phyloP scores from a whole-genome alignment of 768 basidiomycete genomes.

The Suillus hirtellus region DNA sequence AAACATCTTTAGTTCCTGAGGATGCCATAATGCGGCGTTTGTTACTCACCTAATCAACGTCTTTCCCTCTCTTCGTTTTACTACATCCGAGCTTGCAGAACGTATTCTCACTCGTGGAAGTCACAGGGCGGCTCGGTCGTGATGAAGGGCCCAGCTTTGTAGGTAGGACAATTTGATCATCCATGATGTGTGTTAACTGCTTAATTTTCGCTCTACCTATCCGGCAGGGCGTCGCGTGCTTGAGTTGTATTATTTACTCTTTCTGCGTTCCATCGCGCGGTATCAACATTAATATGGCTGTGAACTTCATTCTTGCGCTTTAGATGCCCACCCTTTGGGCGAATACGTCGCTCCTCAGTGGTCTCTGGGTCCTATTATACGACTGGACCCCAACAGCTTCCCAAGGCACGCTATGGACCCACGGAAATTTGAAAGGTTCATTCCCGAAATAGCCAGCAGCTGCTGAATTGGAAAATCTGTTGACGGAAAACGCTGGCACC shows the following conservation, averaged over 20 bases:
- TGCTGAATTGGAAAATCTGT: constrained; percentile 26
- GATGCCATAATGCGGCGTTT: constrained; percentile 28
- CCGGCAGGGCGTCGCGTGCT: constrained; percentile 70
- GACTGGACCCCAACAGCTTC: constrained; percentile 65
- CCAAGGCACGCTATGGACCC: constrained; percentile 30
- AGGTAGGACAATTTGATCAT: constrained; percentile 41
- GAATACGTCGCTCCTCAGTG: constrained; percentile 72
- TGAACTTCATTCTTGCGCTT: constrained; percentile 53
- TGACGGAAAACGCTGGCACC: constrained; percentile 36
- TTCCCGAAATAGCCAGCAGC: constrained; percentile 15
- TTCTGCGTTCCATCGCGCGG: constrained; percentile 57
- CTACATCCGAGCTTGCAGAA: constrained; percentile 65
- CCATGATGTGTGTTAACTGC: constrained; percentile 14
- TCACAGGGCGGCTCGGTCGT: constrained; percentile 69
- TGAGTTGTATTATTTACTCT: constrained; percentile 70
- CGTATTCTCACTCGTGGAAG: constrained; percentile 78
- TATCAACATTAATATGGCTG: constrained; percentile 52
- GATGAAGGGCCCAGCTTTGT: constrained; percentile 72
- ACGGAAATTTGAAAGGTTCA: constrained; percentile 3
- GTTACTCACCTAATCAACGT: constrained; percentile 59
- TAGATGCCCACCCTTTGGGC: constrained; percentile 75
- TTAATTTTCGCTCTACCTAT: constrained; percentile 28
- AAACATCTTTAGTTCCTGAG: constrained; percentile 11
- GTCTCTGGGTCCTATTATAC: constrained; percentile 69
- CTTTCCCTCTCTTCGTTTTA: constrained; percentile 68